Evolutionary conservation across 2,329 filamentous ascomycete species (phyloP).

Genomic region (Paraphoma chrysanthemicola): DNA sequence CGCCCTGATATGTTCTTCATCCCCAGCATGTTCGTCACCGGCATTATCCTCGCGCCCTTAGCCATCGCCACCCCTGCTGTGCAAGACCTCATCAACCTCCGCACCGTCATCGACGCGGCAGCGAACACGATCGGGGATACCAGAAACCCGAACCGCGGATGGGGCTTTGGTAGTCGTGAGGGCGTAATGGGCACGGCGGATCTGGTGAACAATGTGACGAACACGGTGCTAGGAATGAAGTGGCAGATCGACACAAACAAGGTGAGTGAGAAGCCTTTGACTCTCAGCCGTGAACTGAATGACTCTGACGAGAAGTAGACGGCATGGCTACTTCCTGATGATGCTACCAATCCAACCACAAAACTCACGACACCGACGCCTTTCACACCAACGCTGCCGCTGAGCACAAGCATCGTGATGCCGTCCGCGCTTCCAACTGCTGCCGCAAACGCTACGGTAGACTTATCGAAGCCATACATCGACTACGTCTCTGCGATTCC

Average conservation of each 20-base stretch:
- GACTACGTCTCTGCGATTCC: conserved; percentile 40
- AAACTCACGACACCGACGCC: conserved; percentile 14
- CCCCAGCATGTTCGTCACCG: conserved; percentile 34
- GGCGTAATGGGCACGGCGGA: conserved; percentile 37
- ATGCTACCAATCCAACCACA: conserved; percentile 6
- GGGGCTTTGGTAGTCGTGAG: conserved; percentile 24
- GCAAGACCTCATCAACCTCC: conserved; percentile 39
- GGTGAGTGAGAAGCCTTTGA: conserved; percentile 13
- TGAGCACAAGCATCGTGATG: conserved; percentile 19
- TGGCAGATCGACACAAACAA: conserved; percentile 40
- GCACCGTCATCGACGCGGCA: conserved; percentile 33
- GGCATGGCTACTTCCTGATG: conserved; percentile 20
- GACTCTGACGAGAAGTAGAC: conserved; percentile 17
- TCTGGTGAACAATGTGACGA: conserved; percentile 42
- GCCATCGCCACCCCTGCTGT: conserved; percentile 32
- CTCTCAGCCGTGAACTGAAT: too few relatives aligned
- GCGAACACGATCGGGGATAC: conserved; percentile 35
- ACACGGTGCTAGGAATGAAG: conserved; percentile 36
- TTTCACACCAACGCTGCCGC: conserved; percentile 21
- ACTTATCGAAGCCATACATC: conserved; percentile 32
- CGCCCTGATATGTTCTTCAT: conserved; percentile 18
- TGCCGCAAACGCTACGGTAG: conserved; percentile 19
- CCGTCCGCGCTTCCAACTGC: conserved; percentile 17
- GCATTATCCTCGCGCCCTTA: conserved; percentile 32
- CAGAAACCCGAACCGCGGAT: conserved; percentile 36